A percentile compares a stretch with the other conserved stretches of the same genome.
These are phyloP conservation scores for Diaporthe vaccinii DNA, from an alignment of 2,329 filamentous ascomycete genomes.

Conservation along the genomic window DNA sequence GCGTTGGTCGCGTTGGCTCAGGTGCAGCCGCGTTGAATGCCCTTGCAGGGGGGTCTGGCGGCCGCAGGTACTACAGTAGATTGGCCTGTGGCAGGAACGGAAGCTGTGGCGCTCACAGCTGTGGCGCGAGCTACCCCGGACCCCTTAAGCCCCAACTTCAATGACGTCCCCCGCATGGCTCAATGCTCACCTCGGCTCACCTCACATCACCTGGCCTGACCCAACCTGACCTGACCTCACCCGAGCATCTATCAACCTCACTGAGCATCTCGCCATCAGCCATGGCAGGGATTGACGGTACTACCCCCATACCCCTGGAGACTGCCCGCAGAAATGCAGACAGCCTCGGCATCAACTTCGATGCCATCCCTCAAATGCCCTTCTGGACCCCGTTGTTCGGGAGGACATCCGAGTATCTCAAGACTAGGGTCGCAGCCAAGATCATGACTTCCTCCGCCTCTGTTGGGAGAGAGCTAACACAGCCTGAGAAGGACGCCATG, in stretches of 20 bases:
- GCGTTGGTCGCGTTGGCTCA: conserved; percentile 28
- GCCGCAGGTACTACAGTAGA: not conserved
- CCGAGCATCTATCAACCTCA: not conserved
- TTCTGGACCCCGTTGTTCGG: conserved; percentile 31
- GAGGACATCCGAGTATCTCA: not conserved
- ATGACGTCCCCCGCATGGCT: conserved; percentile 32
- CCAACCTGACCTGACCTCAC: not conserved
- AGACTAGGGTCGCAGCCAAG: conserved; percentile 27
- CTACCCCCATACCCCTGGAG: not conserved
- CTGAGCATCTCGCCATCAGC: not conserved
- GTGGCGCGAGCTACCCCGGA: conserved; percentile 39
- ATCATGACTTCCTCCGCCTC: conserved; percentile 33
- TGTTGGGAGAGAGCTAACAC: conserved; percentile 43
- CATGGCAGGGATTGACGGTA: conserved; percentile 1
- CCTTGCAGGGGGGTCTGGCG: conserved; percentile 28
- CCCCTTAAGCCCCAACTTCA: conserved; percentile 1
- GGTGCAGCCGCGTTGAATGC: not conserved
- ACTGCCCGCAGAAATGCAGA: conserved; percentile 36
- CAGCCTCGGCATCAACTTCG: conserved; percentile 39
- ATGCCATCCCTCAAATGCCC: conserved; percentile 33
- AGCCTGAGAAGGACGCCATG: conserved; percentile 47
- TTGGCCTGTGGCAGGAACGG: not conserved
- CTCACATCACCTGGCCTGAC: not conserved
- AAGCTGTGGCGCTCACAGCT: conserved; percentile 15
- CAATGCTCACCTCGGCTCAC: conserved; percentile 1